Evolutionary conservation across 2,329 filamentous ascomycete genomes (phyloP), one percentile per base, ranked within the genome.

Genomic region (Pseudogymnoascus sp.): DNA sequence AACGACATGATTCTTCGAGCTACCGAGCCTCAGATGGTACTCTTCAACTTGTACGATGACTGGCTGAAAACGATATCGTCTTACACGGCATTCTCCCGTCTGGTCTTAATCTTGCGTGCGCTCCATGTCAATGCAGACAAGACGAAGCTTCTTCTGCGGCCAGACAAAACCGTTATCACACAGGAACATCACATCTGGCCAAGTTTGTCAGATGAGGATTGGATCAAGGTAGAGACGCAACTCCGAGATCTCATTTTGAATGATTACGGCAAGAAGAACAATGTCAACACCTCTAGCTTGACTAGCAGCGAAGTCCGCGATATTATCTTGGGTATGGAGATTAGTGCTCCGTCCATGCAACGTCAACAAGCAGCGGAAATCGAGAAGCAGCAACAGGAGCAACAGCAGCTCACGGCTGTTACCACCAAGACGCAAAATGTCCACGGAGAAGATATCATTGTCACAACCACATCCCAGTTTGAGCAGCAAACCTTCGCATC

Each of bases 201-300:
- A 0, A 88, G 91, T 0, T 78, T 99, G 61, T 87, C 90, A 0
- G 94, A 99, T 66, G 94, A 99, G 69, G 92, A 96, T 65, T 99
- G 94, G 94, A 94, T 99, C 76, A 97, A 97, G 84, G 91, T 99
- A n/a, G 94, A 99, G 80, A 92, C 92, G 50, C 90, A 96, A 72
- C 80, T 99, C 41, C 88, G 94, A 74, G 94, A 99, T 79, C 79
- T 99, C 66, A 99, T 99, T 70, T 74, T 99, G 67, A 97, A 97
- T 68, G 94, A 99, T 73, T 99, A 99, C 73, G 94, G 94, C 72
- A 99, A 97, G 84, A 99, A 99, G 84, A 99, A 99, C 80, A 99
- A 97, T 69, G 94, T 99, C 79, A 99, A 99, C 70, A 93, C 94
- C 11, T 95, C 95, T 14, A 96, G 92, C 74, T 81, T 99, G 76